Evolutionary conservation across 148 eudicot genomes (phyloP).

Genomic region (Dysphania ambrosioides): DNA sequence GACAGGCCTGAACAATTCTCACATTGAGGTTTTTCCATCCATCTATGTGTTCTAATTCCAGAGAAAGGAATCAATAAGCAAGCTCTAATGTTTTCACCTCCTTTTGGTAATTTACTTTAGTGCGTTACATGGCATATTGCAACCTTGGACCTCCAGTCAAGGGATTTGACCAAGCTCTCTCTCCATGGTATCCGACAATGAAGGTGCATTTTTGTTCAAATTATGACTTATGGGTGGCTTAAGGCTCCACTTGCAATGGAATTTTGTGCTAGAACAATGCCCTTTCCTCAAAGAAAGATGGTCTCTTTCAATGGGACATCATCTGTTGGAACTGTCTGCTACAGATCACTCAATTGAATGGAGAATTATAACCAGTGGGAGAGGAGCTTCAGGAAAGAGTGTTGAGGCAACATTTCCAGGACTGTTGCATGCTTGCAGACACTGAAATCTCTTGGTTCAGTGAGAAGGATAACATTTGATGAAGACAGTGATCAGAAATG

Average conservation of each 20-base stretch:
- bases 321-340: constrained; percentile 72
- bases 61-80: constrained; percentile 86
- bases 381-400: constrained; percentile 82
- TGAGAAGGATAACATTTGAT: constrained; percentile 41
- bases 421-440: constrained; percentile 78
- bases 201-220: constrained; percentile 95
- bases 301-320: constrained; percentile 79
- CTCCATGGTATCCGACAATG: constrained; percentile 99
- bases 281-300: constrained; percentile 89
- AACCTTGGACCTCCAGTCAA: constrained; percentile 76
- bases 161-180: constrained; percentile 97
- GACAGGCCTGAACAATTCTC: constrained; percentile 58
- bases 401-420: constrained; percentile 96
- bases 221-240: constrained; percentile 77
- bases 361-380: constrained; percentile 74
- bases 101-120: constrained; percentile 77
- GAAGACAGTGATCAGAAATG: constrained; percentile 98
- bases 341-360: constrained; percentile 84
- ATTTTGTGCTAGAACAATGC: constrained; percentile 90
- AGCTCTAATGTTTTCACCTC: constrained; percentile 84
- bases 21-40: constrained; percentile 68
- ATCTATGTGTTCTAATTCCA: constrained; percentile 97
- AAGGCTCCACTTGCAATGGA: constrained; percentile 87
- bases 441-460: constrained; percentile 48
- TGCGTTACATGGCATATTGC: constrained; percentile 73